Evolutionary conservation across 2,329 filamentous ascomycete species (phyloP).

Genomic region (Fusarium fujikuroi): DNA sequence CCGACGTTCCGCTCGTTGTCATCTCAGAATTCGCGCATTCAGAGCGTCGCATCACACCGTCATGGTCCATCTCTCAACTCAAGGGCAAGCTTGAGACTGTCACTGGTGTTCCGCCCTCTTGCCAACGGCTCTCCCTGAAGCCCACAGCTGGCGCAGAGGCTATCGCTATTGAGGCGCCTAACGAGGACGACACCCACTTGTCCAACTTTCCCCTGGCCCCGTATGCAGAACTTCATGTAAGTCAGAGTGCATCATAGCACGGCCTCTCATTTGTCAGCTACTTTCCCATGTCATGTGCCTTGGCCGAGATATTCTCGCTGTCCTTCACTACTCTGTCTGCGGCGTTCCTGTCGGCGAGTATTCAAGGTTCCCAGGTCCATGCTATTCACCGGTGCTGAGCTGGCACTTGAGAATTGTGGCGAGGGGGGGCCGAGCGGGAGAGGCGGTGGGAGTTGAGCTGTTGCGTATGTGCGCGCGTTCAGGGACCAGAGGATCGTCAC

Average conservation of each 20-base stretch:
- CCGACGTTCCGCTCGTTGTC: conserved; percentile 80
- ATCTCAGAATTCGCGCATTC: conserved; percentile 81
- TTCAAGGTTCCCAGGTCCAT: conserved; percentile 20
- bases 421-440: conserved; percentile 31
- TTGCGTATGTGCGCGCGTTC: background rate
- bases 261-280: conserved; percentile 18
- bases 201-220: conserved; percentile 73
- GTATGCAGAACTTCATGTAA: conserved; percentile 84
- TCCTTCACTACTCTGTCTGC: background rate
- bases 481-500: conserved; percentile 18
- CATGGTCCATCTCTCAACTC: conserved; percentile 87
- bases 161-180: conserved; percentile 72
- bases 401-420: conserved; percentile 24
- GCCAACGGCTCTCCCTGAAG: conserved; percentile 80
- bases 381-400: conserved; percentile 14
- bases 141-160: conserved; percentile 63
- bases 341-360: conserved; percentile 4
- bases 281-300: background rate
- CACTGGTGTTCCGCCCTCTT: conserved; percentile 86
- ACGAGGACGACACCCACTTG: conserved; percentile 77
- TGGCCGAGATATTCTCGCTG: conserved; percentile 21
- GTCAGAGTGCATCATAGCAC: conserved; percentile 55
- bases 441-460: conserved; percentile 33
- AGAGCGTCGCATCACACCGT: conserved; percentile 90
- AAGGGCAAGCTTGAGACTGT: conserved; percentile 91